Base-by-base conservation (phyloP, 139 green algal species). In the Closterium sp. region DNA sequence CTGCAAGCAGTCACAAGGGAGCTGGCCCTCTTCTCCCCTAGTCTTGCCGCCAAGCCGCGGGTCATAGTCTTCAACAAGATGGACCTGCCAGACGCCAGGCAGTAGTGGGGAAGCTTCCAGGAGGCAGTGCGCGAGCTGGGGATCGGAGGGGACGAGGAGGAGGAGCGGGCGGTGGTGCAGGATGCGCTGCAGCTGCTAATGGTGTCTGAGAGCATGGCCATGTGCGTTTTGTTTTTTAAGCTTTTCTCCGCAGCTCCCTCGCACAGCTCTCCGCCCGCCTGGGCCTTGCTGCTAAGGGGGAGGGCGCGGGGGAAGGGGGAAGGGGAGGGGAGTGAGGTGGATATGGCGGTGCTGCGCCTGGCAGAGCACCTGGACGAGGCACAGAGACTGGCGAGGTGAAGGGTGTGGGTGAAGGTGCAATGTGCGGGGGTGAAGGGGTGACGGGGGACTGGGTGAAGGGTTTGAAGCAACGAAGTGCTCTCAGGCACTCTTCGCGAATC, bases 51-150 rank as follows among this genome's bases (percentile, higher is more conserved):
- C 36, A 99, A 99, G 94, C 97, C 96, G 16, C 95, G 97, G 95
- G 96, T 96, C 3, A 90, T 97, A n/a, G 96, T 94, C 25, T 97
- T 97, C 95, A 98, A 98, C 94, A 98, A 98, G 94, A 96, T 99
- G 43, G 98, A 99, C 92, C 33, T 93, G 33, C 89, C 85, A 43
- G 90, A 93, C 0, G 94, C 94, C 66, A 23, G 81, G 34, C 38
- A 87, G 23, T 16, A 87, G 87, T 93, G 93, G 89, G 34, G 66
- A 28, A 89, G 33, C 34, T 94, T 95, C 38, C 23, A 93, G 33
- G 76, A 33, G 16, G 88, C 90, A 33, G 88, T 28, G 34, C 43
- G 84, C 36, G 90, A 32, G 81, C 81, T 85, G 81, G 81, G n/a
- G 81, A 10, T 31, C 10, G 31, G 30, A 5, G 38, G 94, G 38